Base-by-base conservation (phyloP, 2,329 filamentous ascomycete genomes). In the Orbilia blumenaviensis region DNA sequence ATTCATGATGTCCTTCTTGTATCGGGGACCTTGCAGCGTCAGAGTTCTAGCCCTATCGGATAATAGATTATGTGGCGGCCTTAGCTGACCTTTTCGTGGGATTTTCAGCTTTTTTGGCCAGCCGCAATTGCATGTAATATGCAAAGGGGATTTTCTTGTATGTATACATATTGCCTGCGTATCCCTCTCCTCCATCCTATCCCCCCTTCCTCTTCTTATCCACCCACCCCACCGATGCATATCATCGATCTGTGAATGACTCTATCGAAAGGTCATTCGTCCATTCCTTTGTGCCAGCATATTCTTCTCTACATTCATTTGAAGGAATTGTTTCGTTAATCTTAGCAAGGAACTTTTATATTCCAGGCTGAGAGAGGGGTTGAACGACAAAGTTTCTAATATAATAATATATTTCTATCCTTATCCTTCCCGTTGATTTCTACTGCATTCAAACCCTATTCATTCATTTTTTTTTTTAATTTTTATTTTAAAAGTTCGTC, bases 201-300 rank as follows among this genome's bases (percentile, higher is more conserved):
- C 46, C 50, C 42, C 54, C 29, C 29, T 54, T 46, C 67, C 48
- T 36, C 21, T 61, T 25, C 46, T 23, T 21, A 62, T 36, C 69
- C 66, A 46, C 54, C 62, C 14, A 54, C 38, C 44, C 69, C 44
- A 25, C 48, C 72, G 72, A 64, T 64, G 64, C 41, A 60, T 54
- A 23, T 10, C 64, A 52, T 69, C 72, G 72, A 75, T 36, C n/a
- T 63, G 21, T 76, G 72, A 76, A 38, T 69, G 72, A 64, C 64
- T 60, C 64, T 68, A 8, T 60, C 21, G 48, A 61, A 46, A 76
- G 56, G 64, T 60, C 72, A 64, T 66, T 76, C 64, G 72, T 76
- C 72, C 72, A 76, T 61, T 76, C 72, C 48, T 76, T 32, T 50
- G 12, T 63, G 46, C 27, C 41, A 41, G 36, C 50, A 46, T 63